These are phyloP conservation scores for Ophiocordyceps unilateralis DNA, from an alignment of 2,329 filamentous ascomycete species.

Conservation along the genomic window DNA sequence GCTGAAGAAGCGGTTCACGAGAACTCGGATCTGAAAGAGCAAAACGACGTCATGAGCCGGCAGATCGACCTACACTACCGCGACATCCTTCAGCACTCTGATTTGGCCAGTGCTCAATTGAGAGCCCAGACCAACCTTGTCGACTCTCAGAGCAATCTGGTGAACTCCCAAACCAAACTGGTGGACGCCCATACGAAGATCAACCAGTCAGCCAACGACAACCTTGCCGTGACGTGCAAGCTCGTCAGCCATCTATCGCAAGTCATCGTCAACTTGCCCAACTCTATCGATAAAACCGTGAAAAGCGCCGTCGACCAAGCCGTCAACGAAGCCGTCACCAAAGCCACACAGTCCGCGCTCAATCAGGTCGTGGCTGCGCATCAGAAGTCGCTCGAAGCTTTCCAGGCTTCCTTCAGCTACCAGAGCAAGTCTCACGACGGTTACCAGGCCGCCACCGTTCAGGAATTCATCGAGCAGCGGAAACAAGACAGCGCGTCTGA, in stretches of 20 bases:
- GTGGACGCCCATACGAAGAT: background rate
- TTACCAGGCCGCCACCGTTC: background rate
- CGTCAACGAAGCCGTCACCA: conserved; percentile 4
- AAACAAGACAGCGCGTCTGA: background rate
- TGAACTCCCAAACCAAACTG: background rate
- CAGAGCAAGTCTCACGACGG: conserved; percentile 6
- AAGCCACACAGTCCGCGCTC: conserved; percentile 5
- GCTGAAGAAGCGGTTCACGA: conserved; percentile 1
- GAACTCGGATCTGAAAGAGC: conserved; percentile 6
- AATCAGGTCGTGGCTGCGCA: background rate
- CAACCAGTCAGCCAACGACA: conserved; percentile 5
- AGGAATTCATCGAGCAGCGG: background rate
- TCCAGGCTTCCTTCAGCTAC: conserved; percentile 2
- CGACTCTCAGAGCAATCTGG: background rate
- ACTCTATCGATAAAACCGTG: conserved; percentile 9
- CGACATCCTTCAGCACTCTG: conserved; percentile 6
- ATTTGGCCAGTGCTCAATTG: conserved; percentile 5
- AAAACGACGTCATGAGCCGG: conserved; percentile 9
- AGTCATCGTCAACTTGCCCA: background rate
- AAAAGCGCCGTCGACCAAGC: conserved; percentile 3
- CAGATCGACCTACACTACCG: conserved; percentile 11
- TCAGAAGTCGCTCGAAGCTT: background rate
- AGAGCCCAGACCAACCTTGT: background rate
- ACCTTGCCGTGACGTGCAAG: conserved; percentile 3
- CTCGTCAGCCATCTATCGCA: background rate